Conservation (phyloP, 163 green algal genomes). For the Scenedesmus sp. region DNA sequence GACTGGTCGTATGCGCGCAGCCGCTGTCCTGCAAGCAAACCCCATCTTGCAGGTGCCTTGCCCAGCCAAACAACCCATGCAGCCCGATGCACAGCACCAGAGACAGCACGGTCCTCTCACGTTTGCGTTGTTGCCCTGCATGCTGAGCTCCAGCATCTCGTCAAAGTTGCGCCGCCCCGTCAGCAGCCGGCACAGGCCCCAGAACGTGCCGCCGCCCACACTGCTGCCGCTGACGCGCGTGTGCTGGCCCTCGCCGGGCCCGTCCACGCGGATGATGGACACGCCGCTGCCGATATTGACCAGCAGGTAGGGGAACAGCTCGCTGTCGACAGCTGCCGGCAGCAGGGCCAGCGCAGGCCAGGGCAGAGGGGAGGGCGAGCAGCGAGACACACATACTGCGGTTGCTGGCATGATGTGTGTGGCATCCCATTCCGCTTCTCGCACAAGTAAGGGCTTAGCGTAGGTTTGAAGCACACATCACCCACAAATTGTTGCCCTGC, state of each 20-base stretch:
- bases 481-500: too few relatives aligned
- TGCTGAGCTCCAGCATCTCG: slow-evolving; percentile 96
- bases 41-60: too few relatives aligned
- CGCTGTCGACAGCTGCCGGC: slow-evolving; percentile 60
- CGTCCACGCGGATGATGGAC: slow-evolving; percentile 86
- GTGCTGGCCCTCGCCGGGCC: slow-evolving; percentile 80
- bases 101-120: slow-evolving; percentile 26
- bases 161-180: slow-evolving; percentile 95
- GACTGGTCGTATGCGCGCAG: background rate
- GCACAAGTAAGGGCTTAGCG: background rate
- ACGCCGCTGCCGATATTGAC: slow-evolving; percentile 99
- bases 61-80: too few relatives aligned
- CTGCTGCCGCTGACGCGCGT: slow-evolving; percentile 94
- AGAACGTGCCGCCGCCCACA: slow-evolving; percentile 98
- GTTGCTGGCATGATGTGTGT: background rate
- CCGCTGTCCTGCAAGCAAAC: background rate
- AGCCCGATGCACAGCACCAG: background rate
- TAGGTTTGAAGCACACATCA: background rate
- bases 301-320: slow-evolving; percentile 97
- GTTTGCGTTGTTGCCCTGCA: slow-evolving; percentile 88
- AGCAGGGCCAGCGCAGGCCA: background rate
- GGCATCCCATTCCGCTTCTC: too few relatives aligned
- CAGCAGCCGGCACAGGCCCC: slow-evolving; percentile 95
- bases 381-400: background rate
- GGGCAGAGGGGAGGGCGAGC: background rate